Base-by-base conservation (phyloP, 2,329 filamentous ascomycete genomes). In the Eutypella sp. region DNA sequence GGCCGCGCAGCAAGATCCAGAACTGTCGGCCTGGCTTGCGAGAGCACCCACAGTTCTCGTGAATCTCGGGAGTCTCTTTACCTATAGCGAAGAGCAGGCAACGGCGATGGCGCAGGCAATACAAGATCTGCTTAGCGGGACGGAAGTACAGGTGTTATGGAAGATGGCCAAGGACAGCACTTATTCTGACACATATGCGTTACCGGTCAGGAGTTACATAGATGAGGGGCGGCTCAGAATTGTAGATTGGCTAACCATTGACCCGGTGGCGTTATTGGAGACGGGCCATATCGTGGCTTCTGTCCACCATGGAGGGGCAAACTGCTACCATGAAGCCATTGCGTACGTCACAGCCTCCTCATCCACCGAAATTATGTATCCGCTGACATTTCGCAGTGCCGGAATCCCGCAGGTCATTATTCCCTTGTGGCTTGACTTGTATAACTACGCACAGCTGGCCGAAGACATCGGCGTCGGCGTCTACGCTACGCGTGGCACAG, bases 121-220 rank as follows among this genome's bases (percentile, higher is more conserved):
- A 8, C 34, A 39, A 11, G n/a, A 42, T 22, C 34, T 58, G 7
- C 43, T 65, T 11, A n/a, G 50, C 5, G 46, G 45, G 31, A 22
- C 18, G n/a, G 39, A 57, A 2, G 40, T 58, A 2, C 63, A 66
- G 47, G 49, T 67, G 2, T 45, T 68, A n/a, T 68, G 66, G 65
- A 68, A 59, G 41, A 34, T 48, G 18, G 36, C 11, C 5, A 18
- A 19, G 2, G 22, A 38, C n/a, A 11, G 3, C 8, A 39, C 13
- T 20, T 46, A n/a, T n/a, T 7, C 16, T 1, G 25, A 47, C 20
- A 29, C 34, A 6, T 45, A 29, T 31, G 36, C 33, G 20, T n/a
- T 15, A 10, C 27, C 41, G 11, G 34, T 40, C 3, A 19, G 13
- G 5, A 15, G 19, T 6, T 20, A n/a, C 38, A 5, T 39, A 10